Evolutionary conservation across 306 rosid genomes (phyloP), one percentile per base, ranked within the genome.

Genomic region (Hippophae tibetana): DNA sequence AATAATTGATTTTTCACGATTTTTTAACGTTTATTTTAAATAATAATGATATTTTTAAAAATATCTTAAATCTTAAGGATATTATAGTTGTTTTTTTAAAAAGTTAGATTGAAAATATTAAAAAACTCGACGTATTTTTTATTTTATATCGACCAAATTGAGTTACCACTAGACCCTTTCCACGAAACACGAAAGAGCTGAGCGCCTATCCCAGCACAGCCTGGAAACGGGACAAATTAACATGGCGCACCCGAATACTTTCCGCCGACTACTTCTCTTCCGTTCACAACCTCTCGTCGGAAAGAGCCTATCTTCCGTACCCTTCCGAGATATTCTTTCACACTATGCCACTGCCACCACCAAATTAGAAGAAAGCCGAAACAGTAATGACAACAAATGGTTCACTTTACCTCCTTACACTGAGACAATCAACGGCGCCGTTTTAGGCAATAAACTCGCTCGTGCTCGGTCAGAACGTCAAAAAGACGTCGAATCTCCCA

Each of bases 331-430:
- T 50, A 44, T 23, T 23, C 23, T 47, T n/a, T 69, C 45, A 61
- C 78, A 60, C 38, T 56, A 25, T 26, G 13, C 81, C 71, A 6
- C 62, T 59, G 9, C 69, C 60, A 11, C 47, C 9, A 38, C 57
- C 14, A 13, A 70, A 27, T 71, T 46, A 42, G 49, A 48, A 38
- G 72, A 48, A 23, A 58, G 42, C 13, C 58, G 42, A 2, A 42
- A 69, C 43, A 51, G 47, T 18, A 27, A 59, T 26, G 61, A 47
- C 6, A 1, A 31, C 9, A 79, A 76, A 67, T 87, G 95, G 96
- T 68, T 78, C 54, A 79, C 83, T 51, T 75, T 87, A 14, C 92
- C 95, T 11, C 86, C 92, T 3, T 83, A 73, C 55, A 66, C 71
- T 31, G 48, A 51, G 41, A 18, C 47, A 3, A 72, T 53, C 58